phyloP scores from a whole-genome alignment of 257 asterid genomes.

The Solanum piurae region DNA sequence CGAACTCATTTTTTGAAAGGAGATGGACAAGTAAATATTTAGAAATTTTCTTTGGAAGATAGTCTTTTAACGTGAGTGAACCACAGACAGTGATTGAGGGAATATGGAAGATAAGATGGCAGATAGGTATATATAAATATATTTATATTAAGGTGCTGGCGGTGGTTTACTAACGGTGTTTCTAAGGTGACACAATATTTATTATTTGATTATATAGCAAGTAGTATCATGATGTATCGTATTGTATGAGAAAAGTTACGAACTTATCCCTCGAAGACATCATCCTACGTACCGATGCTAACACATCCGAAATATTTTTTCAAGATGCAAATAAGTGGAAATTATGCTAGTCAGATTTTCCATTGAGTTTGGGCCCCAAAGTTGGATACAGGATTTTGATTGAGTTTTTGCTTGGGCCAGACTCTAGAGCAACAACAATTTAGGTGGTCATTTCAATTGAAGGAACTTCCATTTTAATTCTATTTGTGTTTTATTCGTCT shows the following conservation, averaged over 20 bases:
- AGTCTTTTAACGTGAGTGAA: not conserved
- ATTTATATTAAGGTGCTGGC: not conserved
- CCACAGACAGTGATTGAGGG: not conserved
- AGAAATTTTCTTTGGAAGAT: not conserved
- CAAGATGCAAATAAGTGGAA: not conserved
- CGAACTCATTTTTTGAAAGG: conserved; percentile 45
- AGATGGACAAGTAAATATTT: conserved; percentile 8
- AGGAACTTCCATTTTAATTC: not conserved
- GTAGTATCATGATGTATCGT: not conserved
- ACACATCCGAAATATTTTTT: not conserved
- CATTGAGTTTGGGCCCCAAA: not conserved
- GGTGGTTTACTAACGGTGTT: not conserved
- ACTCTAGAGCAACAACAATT: not conserved
- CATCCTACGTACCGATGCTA: not conserved
- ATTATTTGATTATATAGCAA: not conserved
- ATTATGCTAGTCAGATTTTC: not conserved
- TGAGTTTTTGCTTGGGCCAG: not conserved
- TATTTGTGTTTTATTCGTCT: not conserved
- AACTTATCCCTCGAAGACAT: not conserved
- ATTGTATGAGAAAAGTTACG: not conserved
- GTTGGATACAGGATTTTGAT: not conserved
- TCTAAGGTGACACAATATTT: not conserved
- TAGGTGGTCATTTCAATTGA: not conserved
- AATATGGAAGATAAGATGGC: not conserved
- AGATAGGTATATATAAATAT: not conserved